Conservation (phyloP, 2,329 filamentous ascomycete species). For the Aspergillus niger region DNA sequence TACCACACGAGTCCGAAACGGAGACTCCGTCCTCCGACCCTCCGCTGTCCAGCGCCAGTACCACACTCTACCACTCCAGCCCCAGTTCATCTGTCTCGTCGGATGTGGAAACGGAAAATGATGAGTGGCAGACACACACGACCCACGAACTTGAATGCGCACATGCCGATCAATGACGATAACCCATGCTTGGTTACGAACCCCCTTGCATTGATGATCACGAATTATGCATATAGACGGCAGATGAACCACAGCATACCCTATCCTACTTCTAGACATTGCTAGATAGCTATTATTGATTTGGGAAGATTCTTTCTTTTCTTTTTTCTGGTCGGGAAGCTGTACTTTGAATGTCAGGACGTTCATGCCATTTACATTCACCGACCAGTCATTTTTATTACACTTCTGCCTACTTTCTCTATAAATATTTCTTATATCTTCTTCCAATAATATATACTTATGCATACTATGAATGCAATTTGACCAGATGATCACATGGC, state of each 20-base stretch:
- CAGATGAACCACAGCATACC: constrained; percentile 1
- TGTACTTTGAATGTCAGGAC: not conserved
- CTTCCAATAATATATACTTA: constrained; percentile 6
- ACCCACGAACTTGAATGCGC: constrained; percentile 14
- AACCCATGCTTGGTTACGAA: constrained; percentile 3
- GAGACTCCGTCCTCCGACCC: constrained; percentile 10
- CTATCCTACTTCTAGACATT: not conserved
- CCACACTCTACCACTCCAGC: constrained; percentile 11
- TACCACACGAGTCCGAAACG: constrained; percentile 3
- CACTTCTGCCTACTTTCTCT: not conserved
- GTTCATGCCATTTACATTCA: not conserved
- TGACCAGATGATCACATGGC: not conserved
- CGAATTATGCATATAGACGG: constrained; percentile 22
- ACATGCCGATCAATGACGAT: constrained; percentile 9
- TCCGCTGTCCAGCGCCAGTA: constrained; percentile 6
- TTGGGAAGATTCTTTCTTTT: not conserved
- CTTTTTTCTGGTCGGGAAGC: not conserved
- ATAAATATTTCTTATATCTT: not conserved
- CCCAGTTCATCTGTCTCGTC: constrained; percentile 14
- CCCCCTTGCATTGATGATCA: constrained; percentile 17
- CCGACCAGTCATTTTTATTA: not conserved
- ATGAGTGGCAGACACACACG: constrained; percentile 10
- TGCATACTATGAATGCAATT: not conserved
- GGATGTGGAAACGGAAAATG: not conserved
- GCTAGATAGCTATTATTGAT: not conserved